Conservation (phyloP, 352 stramenopile species). For the Pythium aphanidermatum region DNA sequence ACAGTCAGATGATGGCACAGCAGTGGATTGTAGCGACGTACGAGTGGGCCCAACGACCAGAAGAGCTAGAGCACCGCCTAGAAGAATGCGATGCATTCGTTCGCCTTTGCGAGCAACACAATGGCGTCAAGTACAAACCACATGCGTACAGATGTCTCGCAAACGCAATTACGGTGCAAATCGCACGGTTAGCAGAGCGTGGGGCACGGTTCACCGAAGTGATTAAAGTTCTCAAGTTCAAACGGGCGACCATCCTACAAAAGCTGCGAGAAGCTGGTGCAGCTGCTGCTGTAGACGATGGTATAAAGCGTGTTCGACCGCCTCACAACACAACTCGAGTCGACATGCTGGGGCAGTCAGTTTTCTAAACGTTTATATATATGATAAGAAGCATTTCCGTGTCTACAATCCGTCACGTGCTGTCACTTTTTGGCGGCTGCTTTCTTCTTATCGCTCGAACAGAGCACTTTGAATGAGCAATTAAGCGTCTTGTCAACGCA, state of each 20-base stretch:
- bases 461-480: slow-evolving; percentile 83
- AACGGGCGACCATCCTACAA: slow-evolving; percentile 26
- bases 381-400: too few relatives aligned
- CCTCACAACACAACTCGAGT: neutral
- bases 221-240: slow-evolving; percentile 36
- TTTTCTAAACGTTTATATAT: too few relatives aligned
- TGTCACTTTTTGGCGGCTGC: slow-evolving; percentile 11
- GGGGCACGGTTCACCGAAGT: slow-evolving; percentile 36
- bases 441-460: slow-evolving; percentile 69
- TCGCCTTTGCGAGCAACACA: slow-evolving; percentile 33
- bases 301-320: neutral
- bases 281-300: neutral
- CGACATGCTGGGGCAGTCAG: too few relatives aligned
- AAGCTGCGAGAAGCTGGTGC: slow-evolving; percentile 7
- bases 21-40: slow-evolving; percentile 42
- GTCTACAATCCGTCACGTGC: too few relatives aligned
- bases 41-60: slow-evolving; percentile 25
- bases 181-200: slow-evolving; percentile 29
- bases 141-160: slow-evolving; percentile 47
- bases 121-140: slow-evolving; percentile 25
- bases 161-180: slow-evolving; percentile 48
- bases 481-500: slow-evolving; percentile 65
- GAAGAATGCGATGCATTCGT: slow-evolving; percentile 46
- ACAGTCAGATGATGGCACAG: slow-evolving; percentile 44
- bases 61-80: slow-evolving; percentile 34